These are phyloP conservation scores for Myxozyma sirexii DNA, from an alignment of 805 yeast genomes.

Conservation along the genomic window DNA sequence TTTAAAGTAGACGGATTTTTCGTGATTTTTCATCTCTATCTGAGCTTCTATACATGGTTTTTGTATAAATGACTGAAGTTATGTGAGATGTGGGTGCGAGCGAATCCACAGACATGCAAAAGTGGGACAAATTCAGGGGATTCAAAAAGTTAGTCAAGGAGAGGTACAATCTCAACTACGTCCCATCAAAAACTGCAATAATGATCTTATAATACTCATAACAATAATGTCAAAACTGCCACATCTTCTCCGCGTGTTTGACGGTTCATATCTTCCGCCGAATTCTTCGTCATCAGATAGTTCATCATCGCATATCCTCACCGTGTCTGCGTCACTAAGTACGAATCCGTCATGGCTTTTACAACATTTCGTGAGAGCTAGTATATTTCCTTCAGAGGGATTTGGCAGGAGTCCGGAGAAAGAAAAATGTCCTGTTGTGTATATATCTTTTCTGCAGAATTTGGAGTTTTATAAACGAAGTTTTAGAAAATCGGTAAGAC, in stretches of 20 bases:
- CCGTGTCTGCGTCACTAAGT: constrained; percentile 7
- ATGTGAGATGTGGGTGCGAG: no score
- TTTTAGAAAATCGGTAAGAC: constrained; percentile 18
- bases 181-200: no score
- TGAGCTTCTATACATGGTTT: no score
- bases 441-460: constrained; percentile 23
- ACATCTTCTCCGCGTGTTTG: constrained; percentile 25
- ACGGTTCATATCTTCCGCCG: constrained; percentile 17
- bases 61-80: no score
- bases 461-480: constrained; percentile 17
- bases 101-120: no score
- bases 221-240: constrained; percentile 14
- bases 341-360: constrained; percentile 29
- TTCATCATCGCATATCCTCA: constrained; percentile 2
- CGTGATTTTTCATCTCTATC: no score
- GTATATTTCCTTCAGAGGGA: background rate
- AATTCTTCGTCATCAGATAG: background rate
- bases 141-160: no score
- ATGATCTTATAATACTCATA: background rate
- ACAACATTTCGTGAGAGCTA: constrained; percentile 17
- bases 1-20: no score
- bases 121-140: no score
- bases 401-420: background rate
- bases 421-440: constrained; percentile 5
- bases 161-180: no score